Evolutionary conservation across 768 basidiomycete species (phyloP).

Genomic region (Suillus spraguei): DNA sequence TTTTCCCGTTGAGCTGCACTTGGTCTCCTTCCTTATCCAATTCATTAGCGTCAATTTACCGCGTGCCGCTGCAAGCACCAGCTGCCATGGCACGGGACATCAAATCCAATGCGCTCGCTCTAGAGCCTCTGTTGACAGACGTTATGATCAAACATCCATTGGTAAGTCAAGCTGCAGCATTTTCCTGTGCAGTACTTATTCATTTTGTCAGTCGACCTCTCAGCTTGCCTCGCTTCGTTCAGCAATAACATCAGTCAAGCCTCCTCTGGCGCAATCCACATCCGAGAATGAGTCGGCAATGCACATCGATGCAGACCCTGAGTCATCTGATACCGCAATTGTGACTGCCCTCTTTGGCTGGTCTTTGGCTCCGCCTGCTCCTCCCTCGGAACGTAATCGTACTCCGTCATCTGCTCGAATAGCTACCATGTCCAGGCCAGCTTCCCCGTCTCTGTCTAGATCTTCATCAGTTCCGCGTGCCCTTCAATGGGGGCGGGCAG

Average conservation of each 20-base stretch:
- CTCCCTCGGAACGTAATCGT: conserved; percentile 16
- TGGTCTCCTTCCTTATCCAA: conserved; percentile 9
- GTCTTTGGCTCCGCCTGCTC: conserved; percentile 37
- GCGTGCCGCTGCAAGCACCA: conserved; percentile 72
- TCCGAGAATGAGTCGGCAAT: conserved; percentile 28
- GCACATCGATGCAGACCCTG: conserved; percentile 15
- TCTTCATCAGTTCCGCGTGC: conserved; percentile 33
- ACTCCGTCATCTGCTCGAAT: conserved; percentile 29
- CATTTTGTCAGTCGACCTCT: conserved; percentile 48
- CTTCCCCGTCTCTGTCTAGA: conserved; percentile 35
- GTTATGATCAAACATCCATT: conserved; percentile 73
- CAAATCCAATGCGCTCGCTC: conserved; percentile 51
- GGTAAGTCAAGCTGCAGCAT: conserved; percentile 41
- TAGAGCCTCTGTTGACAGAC: conserved; percentile 55
- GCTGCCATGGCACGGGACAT: conserved; percentile 62
- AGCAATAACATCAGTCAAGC: conserved; percentile 36
- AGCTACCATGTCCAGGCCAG: conserved; percentile 25
- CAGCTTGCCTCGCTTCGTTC: conserved; percentile 58
- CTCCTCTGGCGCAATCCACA: conserved; percentile 24
- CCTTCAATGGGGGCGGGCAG: conserved; percentile 18
- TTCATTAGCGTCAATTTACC: conserved; percentile 63
- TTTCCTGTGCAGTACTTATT: conserved; percentile 15
- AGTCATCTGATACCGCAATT: conserved; percentile 42
- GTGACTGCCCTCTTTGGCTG: conserved; percentile 53
- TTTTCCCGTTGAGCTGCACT: not conserved